phyloP scores from a whole-genome alignment of 176 grass and related monocot genomes.

The Chrysopogon serrulatus region DNA sequence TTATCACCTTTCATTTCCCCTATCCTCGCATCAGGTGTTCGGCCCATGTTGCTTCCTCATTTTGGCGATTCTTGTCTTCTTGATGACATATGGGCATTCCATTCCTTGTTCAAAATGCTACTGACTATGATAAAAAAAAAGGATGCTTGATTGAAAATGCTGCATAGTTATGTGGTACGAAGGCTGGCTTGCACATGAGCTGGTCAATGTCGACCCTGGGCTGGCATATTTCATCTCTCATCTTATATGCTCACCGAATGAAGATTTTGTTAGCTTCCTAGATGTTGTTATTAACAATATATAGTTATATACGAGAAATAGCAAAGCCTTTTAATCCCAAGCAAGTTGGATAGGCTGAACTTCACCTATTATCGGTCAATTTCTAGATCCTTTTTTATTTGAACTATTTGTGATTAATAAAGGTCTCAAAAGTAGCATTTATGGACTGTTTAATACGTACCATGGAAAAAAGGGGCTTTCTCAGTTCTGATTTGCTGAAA shows the following conservation, averaged over 20 bases:
- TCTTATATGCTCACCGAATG: neutral
- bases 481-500: neutral
- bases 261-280: neutral
- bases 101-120: neutral
- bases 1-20: neutral
- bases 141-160: neutral
- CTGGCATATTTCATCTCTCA: neutral
- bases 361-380: neutral
- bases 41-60: neutral
- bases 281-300: neutral
- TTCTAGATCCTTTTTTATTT: neutral
- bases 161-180: neutral
- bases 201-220: neutral
- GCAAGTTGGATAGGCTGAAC: neutral
- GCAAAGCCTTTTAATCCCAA: neutral
- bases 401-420: neutral
- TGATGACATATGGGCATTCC: neutral
- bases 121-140: neutral
- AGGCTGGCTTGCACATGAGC: neutral
- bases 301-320: neutral
- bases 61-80: neutral
- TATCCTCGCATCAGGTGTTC: neutral
- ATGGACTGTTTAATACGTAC: neutral
- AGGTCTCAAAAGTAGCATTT: neutral
- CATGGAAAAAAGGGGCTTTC: neutral